phyloP scores from a whole-genome alignment of 2,329 filamentous ascomycete species.

The Pseudogymnoascus sp. region DNA sequence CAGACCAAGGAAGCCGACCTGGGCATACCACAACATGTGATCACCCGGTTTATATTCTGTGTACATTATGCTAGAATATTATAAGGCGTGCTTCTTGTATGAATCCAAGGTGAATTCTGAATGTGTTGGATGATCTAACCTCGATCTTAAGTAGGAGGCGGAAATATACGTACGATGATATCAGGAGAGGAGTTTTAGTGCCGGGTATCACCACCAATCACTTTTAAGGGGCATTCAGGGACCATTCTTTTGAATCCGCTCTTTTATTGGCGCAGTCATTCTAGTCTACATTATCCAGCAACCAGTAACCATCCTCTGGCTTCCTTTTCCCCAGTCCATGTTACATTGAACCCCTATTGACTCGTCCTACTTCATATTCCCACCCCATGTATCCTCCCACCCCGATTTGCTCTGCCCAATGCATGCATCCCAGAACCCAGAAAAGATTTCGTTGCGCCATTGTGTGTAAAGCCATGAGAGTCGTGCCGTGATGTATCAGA shows the following conservation, averaged over 20 bases:
- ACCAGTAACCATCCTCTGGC: not conserved
- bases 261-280: conserved; percentile 1
- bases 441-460: not conserved
- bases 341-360: not conserved
- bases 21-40: not conserved
- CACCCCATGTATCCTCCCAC: not conserved
- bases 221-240: not conserved
- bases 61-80: not conserved
- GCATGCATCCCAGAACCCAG: not conserved
- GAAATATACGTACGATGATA: not conserved
- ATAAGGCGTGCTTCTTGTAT: not conserved
- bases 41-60: not conserved
- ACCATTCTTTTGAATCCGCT: not conserved
- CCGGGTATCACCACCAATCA: not conserved
- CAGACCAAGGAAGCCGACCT: not conserved
- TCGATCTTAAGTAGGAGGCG: not conserved
- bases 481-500: not conserved
- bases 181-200: not conserved
- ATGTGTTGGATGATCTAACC: not conserved
- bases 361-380: not conserved
- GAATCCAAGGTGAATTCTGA: not conserved
- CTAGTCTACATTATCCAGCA: not conserved
- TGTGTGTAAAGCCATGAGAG: not conserved
- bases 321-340: not conserved
- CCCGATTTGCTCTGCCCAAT: not conserved